Conservation (phyloP, 1,284 basidiomycete species). For the Fomitopsis schrenkii region DNA sequence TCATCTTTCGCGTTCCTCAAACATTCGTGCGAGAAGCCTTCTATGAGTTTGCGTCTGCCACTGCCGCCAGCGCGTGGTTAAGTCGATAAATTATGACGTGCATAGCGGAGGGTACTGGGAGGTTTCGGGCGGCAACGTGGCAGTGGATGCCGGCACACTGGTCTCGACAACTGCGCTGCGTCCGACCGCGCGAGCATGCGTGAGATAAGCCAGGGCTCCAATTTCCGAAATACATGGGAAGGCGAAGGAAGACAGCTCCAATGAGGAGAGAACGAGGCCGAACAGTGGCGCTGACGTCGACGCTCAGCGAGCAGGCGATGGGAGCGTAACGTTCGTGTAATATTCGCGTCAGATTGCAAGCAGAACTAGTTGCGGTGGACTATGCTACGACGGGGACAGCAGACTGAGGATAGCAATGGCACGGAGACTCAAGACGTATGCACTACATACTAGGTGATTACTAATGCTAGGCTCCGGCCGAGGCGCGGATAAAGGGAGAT, state of each 20-base stretch:
- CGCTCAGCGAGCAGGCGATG: not conserved
- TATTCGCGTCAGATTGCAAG: not conserved
- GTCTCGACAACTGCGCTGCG: not conserved
- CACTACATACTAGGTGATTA: slow-evolving; percentile 10
- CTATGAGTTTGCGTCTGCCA: not conserved
- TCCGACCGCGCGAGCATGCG: not conserved
- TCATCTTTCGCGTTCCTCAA: not conserved
- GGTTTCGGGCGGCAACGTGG: not conserved
- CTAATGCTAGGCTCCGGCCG: slow-evolving; percentile 9
- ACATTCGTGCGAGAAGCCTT: not conserved
- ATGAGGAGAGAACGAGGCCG: not conserved
- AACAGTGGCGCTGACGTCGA: not conserved
- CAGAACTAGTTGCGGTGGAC: not conserved
- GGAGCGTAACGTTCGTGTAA: not conserved
- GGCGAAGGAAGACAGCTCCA: not conserved
- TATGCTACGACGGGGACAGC: not conserved
- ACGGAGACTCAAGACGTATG: not conserved
- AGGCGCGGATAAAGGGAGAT: slow-evolving; percentile 4
- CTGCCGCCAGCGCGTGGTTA: not conserved
- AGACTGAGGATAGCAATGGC: not conserved
- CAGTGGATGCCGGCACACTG: not conserved
- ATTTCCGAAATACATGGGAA: not conserved
- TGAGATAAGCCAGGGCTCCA: not conserved
- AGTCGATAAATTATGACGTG: not conserved
- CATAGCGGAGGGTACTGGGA: not conserved